Conservation (phyloP, 257 asterid genomes). For the Przewalskia tangutica region DNA sequence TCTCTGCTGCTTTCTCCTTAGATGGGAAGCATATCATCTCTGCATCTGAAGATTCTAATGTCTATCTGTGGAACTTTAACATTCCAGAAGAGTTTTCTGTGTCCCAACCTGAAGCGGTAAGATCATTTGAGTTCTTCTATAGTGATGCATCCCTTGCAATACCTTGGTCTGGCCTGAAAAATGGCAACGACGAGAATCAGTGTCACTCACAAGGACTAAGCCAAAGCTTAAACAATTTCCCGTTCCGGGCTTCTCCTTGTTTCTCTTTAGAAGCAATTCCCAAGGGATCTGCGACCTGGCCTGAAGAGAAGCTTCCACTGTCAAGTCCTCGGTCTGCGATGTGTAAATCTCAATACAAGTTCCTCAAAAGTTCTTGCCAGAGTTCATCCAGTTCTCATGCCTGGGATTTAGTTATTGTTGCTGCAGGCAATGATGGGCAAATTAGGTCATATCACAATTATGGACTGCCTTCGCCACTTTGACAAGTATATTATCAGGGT, state of each 20-base stretch:
- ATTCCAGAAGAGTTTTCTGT: conserved; percentile 15
- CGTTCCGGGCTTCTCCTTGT: conserved; percentile 31
- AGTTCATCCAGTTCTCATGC: conserved; percentile 55
- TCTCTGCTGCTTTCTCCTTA: conserved; percentile 56
- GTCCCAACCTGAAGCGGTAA: conserved; percentile 30
- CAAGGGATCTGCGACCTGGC: conserved; percentile 93
- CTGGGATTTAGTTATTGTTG: conserved; percentile 80
- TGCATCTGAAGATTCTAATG: conserved; percentile 67
- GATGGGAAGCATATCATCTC: conserved; percentile 73
- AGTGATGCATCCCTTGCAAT: conserved; percentile 66
- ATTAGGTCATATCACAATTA: conserved; percentile 80
- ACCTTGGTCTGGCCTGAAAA: conserved; percentile 72
- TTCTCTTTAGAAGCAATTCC: conserved; percentile 53
- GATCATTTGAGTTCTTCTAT: conserved; percentile 57
- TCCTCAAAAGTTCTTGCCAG: conserved; percentile 60
- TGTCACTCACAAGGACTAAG: conserved; percentile 15
- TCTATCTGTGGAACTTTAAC: conserved; percentile 58
- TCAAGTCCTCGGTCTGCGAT: conserved; percentile 23
- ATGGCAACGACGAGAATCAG: conserved; percentile 5
- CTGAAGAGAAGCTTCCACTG: conserved; percentile 80
- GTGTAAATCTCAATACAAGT: conserved; percentile 61
- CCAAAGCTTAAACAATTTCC: conserved; percentile 13
- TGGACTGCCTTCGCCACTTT: conserved; percentile 47
- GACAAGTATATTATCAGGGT: neutral
- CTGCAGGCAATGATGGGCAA: conserved; percentile 85